Evolutionary conservation across 345 rosid species (phyloP).

Genomic region (Melaleuca alternifolia): DNA sequence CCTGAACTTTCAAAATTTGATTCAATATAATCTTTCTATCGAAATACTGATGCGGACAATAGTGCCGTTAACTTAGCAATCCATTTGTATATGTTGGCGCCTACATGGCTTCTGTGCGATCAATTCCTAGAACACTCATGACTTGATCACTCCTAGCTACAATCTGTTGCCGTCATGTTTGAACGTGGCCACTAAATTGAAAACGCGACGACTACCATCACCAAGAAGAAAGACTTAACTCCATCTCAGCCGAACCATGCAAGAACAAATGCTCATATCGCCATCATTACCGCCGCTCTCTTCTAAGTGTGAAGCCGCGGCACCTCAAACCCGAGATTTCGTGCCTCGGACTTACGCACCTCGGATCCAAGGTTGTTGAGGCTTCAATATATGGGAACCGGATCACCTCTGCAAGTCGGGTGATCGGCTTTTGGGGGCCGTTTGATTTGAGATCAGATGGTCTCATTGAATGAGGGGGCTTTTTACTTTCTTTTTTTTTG

Average conservation of each 20-base stretch:
- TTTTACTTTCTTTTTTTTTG: no score
- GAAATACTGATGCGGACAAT: not conserved
- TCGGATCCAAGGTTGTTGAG: fast-evolving
- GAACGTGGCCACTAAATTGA: not conserved
- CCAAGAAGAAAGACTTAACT: not conserved
- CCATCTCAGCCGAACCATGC: fast-evolving
- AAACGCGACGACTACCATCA: not conserved
- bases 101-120: no score
- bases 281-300: not conserved
- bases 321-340: fast-evolving
- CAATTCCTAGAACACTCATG: not conserved
- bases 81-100: not conserved
- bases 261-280: not conserved
- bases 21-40: not conserved
- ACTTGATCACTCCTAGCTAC: not conserved
- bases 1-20: not conserved
- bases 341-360: not conserved
- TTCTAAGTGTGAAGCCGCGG: not conserved
- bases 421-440: no score
- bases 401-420: no score
- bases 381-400: no score
- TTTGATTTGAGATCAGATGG: no score
- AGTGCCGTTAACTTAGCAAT: not conserved
- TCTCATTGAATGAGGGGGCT: no score
- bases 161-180: not conserved